phyloP scores from a whole-genome alignment of 768 basidiomycete species.

The Cantharellus anzutake region DNA sequence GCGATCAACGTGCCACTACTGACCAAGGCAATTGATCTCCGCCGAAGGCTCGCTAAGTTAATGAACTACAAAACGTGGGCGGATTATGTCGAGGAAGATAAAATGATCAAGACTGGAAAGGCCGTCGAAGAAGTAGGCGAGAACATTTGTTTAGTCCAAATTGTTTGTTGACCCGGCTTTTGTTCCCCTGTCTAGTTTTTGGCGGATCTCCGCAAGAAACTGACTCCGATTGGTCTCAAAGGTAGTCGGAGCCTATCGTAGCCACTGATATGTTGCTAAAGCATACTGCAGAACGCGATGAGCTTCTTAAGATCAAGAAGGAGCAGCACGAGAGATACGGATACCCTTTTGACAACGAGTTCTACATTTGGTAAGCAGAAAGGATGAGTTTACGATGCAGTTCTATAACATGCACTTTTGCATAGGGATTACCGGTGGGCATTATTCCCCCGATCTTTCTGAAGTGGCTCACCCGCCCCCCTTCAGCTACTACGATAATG shows the following conservation, averaged over 20 bases:
- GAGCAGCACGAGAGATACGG: slow-evolving; percentile 39
- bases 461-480: not conserved
- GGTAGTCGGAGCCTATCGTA: slow-evolving; percentile 12
- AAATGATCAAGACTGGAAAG: slow-evolving; percentile 62
- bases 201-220: slow-evolving; percentile 50
- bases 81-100: slow-evolving; percentile 65
- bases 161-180: not conserved
- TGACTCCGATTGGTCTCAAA: slow-evolving; percentile 49
- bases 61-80: slow-evolving; percentile 68
- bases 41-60: slow-evolving; percentile 45
- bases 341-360: slow-evolving; percentile 42
- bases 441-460: not conserved
- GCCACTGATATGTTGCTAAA: slow-evolving; percentile 41
- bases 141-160: slow-evolving; percentile 9
- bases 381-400: not conserved
- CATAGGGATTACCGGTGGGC: not conserved
- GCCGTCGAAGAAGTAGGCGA: slow-evolving; percentile 34
- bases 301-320: slow-evolving; percentile 53
- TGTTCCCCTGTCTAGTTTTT: slow-evolving; percentile 36
- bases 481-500: slow-evolving; percentile 30
- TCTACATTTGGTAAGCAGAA: slow-evolving; percentile 54
- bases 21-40: slow-evolving; percentile 44
- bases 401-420: not conserved
- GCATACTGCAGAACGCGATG: slow-evolving; percentile 25
- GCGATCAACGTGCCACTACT: slow-evolving; percentile 52